Base-by-base conservation (phyloP, 2,329 filamentous ascomycete genomes). In the Nakataea oryzae region DNA sequence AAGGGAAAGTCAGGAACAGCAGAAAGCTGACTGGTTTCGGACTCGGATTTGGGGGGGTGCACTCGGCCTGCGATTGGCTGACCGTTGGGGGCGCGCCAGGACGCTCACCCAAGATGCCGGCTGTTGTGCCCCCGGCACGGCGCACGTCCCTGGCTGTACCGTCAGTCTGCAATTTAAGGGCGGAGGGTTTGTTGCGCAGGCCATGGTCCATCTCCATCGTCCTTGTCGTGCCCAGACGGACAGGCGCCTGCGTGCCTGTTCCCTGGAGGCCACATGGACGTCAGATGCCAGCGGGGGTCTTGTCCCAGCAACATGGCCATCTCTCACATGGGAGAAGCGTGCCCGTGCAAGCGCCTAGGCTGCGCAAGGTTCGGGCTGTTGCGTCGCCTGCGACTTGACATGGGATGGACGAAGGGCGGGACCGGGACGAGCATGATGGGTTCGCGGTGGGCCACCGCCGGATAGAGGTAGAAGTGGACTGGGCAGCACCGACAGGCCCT, bases 11-110 rank as follows among this genome's bases (percentile, higher is more conserved):
- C 47, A 60, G 59, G 41, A 60, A 60, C 47, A 47, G 26, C 59
- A 60, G 30, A 32, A 29, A n/a, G 28, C 59, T 61, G 50, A 27
- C 59, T 61, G 54, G 59, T 61, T 61, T 61, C 59, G 59, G 59
- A 61, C 59, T 57, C 27, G 50, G 17, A 29, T n/a, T 56, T 61
- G 59, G 59, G 59, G 59, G 29, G 13, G 54, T 21, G 54, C n/a
- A 57, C 54, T 26, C 7, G 50, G 17, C 4, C 24, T 61, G 54
- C 54, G 17, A 61, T 61, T 61, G 59, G 59, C 47, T 27, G 50
- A 21, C 17, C 28, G 24, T n/a, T 14, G 12, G 54, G 24, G 54
- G 21, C 12, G 54, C 54, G 54, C 4, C 54, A 8, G 54, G 54
- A 50, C 41, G 17, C 41, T 50, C 41, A 50, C 41, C 7, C 54